Evolutionary conservation across 2,329 filamentous ascomycete species (phyloP).

Genomic region (Monosporascus ibericus): DNA sequence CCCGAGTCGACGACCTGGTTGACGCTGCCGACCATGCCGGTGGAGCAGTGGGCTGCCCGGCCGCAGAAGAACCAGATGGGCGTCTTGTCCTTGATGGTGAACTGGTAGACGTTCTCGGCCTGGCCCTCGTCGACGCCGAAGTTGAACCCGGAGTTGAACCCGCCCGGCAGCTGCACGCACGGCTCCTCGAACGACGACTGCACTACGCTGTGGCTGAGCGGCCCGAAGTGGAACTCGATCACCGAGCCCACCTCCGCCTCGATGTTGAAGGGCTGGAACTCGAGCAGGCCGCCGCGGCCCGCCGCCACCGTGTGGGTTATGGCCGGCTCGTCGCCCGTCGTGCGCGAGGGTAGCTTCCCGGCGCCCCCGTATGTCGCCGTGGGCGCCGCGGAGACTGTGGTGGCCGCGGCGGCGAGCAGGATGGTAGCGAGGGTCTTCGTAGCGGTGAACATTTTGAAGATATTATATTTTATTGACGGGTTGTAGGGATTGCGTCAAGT

Average conservation of each 20-base stretch:
- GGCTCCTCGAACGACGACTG: constrained; percentile 34
- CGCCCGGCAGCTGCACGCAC: constrained; percentile 27
- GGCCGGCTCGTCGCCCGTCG: constrained; percentile 30
- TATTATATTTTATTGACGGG: not conserved
- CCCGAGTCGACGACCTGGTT: constrained; percentile 34
- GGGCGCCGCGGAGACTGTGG: constrained; percentile 23
- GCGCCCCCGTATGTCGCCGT: constrained; percentile 25
- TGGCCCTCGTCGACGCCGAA: constrained; percentile 31
- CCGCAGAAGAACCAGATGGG: constrained; percentile 41
- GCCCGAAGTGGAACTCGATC: constrained; percentile 50
- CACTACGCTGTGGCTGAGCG: constrained; percentile 44
- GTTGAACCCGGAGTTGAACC: constrained; percentile 41
- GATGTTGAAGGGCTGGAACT: constrained; percentile 45
- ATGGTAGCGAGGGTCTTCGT: constrained; percentile 23
- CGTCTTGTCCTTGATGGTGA: constrained; percentile 33
- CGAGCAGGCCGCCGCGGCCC: constrained; percentile 35
- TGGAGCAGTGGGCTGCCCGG: constrained; percentile 41
- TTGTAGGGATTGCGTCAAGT: too few species aligned
- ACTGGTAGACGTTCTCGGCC: constrained; percentile 36
- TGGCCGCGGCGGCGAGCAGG: constrained; percentile 18
- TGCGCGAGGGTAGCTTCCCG: constrained; percentile 18
- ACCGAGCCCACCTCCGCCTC: constrained; percentile 42
- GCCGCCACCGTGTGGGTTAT: constrained; percentile 41
- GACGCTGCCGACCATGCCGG: constrained; percentile 43
- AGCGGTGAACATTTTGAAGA: constrained; percentile 26